phyloP scores from a whole-genome alignment of 1,284 basidiomycete species.

The Ganoderma sinense region DNA sequence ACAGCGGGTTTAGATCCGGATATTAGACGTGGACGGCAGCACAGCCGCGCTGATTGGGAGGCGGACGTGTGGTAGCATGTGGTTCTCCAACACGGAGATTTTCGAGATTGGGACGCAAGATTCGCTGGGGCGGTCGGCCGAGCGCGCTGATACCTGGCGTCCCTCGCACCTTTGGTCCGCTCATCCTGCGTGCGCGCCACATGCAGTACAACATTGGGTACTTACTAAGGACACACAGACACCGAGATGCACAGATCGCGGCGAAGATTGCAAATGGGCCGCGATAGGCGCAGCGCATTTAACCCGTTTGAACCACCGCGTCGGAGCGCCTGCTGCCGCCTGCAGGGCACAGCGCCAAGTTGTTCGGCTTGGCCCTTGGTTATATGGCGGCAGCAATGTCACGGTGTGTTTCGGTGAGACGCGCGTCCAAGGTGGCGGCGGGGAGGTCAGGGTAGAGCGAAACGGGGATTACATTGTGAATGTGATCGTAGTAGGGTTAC shows the following conservation, averaged over 20 bases:
- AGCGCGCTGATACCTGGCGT: neutral
- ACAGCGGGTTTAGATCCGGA: neutral
- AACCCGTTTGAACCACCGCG: neutral
- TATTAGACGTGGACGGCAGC: neutral
- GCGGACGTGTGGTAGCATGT: neutral
- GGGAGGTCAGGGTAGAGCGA: neutral
- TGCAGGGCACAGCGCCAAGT: neutral
- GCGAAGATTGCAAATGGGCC: neutral
- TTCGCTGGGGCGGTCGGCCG: neutral
- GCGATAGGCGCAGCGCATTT: neutral
- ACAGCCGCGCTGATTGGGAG: conserved; percentile 3
- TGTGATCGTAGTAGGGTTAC: conserved; percentile 19
- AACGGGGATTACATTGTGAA: conserved; percentile 17
- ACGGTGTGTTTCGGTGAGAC: neutral
- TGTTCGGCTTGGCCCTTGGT: neutral
- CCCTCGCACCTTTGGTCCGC: neutral
- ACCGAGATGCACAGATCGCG: neutral
- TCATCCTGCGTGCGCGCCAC: neutral
- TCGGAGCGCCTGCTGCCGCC: neutral
- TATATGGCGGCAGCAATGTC: neutral
- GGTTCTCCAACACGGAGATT: neutral
- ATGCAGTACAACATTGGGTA: no score
- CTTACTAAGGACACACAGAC: neutral
- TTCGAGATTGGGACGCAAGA: conserved; percentile 1
- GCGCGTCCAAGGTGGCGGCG: neutral